Evolutionary conservation across 106 monocot species (phyloP).

Genomic region (Amphibolis antarctica): DNA sequence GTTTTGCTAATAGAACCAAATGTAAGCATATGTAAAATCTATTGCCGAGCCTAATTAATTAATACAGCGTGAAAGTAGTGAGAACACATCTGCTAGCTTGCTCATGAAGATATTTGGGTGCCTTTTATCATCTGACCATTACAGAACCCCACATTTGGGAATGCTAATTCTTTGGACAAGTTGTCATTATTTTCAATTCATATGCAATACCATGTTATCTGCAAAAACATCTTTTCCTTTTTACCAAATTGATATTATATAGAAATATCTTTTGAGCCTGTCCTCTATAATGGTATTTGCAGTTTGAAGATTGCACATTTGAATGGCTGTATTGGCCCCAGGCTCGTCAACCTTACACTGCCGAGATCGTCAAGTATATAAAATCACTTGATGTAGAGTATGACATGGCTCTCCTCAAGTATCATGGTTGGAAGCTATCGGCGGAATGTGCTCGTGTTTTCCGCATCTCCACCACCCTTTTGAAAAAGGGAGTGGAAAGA

Average conservation of each 20-base stretch:
- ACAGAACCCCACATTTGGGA: no score
- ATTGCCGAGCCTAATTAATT: no score
- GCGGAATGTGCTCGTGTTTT: slow-evolving; percentile 45
- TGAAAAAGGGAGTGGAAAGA: slow-evolving; percentile 69
- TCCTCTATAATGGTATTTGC: slow-evolving; percentile 2
- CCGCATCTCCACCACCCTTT: slow-evolving; percentile 79
- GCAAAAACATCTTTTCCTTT: no score
- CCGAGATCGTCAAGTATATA: slow-evolving; percentile 53
- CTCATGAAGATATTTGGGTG: no score
- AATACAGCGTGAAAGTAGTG: no score
- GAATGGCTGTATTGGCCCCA: slow-evolving; percentile 96
- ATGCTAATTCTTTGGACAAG: no score
- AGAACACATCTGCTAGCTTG: no score
- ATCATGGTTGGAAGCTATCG: slow-evolving; percentile 71
- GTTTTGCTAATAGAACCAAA: no score
- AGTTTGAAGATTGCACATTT: slow-evolving; percentile 97
- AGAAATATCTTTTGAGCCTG: background rate
- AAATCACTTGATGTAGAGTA: slow-evolving; percentile 57
- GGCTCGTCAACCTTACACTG: slow-evolving; percentile 44
- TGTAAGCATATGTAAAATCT: no score
- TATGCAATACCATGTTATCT: no score
- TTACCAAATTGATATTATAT: background rate
- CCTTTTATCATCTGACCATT: no score
- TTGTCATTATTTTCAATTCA: no score
- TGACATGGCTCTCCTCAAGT: slow-evolving; percentile 70